Conservation (phyloP, 768 basidiomycete species). For the Rhodotorula graminis region DNA sequence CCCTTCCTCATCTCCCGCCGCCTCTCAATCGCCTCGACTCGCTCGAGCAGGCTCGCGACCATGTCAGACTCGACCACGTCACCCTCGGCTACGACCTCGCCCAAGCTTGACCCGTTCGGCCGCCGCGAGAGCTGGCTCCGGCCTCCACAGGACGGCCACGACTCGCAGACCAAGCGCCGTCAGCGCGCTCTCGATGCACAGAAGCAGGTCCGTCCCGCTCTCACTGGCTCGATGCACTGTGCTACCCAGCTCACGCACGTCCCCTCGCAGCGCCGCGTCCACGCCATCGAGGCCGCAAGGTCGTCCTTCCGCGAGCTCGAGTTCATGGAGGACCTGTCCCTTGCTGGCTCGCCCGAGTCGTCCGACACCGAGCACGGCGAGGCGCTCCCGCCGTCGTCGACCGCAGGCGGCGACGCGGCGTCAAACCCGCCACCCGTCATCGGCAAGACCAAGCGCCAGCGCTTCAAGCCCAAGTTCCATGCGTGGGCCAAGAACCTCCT, state of each 20-base stretch:
- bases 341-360: background rate
- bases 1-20: no score
- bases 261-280: slow-evolving; percentile 2
- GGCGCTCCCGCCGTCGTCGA: background rate
- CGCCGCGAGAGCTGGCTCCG: slow-evolving; percentile 12
- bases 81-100: background rate
- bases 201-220: slow-evolving; percentile 1
- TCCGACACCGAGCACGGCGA: background rate
- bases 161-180: slow-evolving; percentile 7
- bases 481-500: slow-evolving; percentile 35
- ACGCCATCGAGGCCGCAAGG: slow-evolving; percentile 30
- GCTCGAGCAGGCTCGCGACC: no score
- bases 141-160: background rate
- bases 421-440: background rate
- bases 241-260: background rate
- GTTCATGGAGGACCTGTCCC: slow-evolving; percentile 22
- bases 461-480: slow-evolving; percentile 14
- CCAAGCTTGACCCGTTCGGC: background rate
- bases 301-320: slow-evolving; percentile 17
- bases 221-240: fast-evolving
- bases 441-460: slow-evolving; percentile 8
- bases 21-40: no score
- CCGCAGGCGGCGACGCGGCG: background rate
- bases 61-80: background rate
- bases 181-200: slow-evolving; percentile 27